Conservation (phyloP, 1,284 basidiomycete genomes). For the Cutaneotrichosporon mucoides region DNA sequence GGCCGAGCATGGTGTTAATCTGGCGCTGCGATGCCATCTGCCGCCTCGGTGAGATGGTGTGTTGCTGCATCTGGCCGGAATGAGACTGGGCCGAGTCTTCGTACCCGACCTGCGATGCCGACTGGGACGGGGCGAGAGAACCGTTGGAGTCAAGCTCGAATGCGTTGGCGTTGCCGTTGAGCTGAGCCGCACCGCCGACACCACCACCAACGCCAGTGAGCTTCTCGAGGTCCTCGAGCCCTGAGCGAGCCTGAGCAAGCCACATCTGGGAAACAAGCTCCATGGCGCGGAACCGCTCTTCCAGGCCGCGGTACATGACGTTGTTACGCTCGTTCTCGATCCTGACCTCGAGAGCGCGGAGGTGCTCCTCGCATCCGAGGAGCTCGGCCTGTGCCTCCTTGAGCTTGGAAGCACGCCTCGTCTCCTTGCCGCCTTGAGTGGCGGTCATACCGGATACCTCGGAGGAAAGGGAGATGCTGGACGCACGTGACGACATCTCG, state of each 20-base stretch:
- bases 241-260: conserved; percentile 43
- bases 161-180: conserved; percentile 34
- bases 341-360: conserved; percentile 43
- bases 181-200: not conserved
- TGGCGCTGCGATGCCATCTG: conserved; percentile 1
- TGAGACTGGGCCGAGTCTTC: conserved; percentile 23
- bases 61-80: not conserved
- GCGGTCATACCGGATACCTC: conserved; percentile 25
- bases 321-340: conserved; percentile 49
- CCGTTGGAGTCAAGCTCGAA: conserved; percentile 50
- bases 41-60: not conserved
- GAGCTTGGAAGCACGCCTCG: conserved; percentile 43
- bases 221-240: conserved; percentile 43
- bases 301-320: conserved; percentile 47
- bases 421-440: conserved; percentile 30
- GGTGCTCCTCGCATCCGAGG: conserved; percentile 49
- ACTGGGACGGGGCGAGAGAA: conserved; percentile 50
- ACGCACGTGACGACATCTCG: conserved; percentile 29
- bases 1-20: conserved; percentile 13
- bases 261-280: conserved; percentile 49
- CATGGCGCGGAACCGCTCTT: conserved; percentile 49
- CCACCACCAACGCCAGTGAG: conserved; percentile 15
- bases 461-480: conserved; percentile 28
- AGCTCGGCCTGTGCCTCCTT: conserved; percentile 49
- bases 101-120: conserved; percentile 46